Evolutionary conservation across 257 asterid genomes (phyloP).

Genomic region (Cinchona pubescens): DNA sequence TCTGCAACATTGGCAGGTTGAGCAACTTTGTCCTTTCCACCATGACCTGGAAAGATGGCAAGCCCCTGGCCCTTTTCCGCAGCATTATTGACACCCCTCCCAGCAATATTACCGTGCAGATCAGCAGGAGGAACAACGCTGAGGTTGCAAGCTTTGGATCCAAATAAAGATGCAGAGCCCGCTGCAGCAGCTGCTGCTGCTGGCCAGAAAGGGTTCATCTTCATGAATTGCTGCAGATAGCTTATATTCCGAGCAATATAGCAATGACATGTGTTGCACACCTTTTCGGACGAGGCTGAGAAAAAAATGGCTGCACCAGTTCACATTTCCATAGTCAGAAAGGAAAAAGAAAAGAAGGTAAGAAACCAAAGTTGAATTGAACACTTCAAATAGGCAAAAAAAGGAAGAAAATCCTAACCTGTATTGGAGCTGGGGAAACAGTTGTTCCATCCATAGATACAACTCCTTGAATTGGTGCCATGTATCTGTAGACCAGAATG

Average conservation of each 20-base stretch:
- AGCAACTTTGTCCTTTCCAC: conserved; percentile 57
- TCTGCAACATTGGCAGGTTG: conserved; percentile 48
- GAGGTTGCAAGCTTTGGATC: conserved; percentile 57
- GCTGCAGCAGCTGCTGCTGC: conserved; percentile 60
- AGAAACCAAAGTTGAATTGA: background rate
- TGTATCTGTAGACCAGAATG: conserved; percentile 50
- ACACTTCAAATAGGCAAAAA: background rate
- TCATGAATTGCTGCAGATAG: conserved; percentile 65
- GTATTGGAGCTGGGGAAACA: conserved; percentile 61
- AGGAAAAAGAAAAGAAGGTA: background rate
- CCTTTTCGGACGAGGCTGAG: conserved; percentile 77
- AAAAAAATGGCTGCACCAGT: conserved; percentile 55
- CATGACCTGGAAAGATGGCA: conserved; percentile 38
- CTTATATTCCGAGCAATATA: conserved; percentile 82
- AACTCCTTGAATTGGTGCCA: conserved; percentile 88
- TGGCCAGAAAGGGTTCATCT: conserved; percentile 75
- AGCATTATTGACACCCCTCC: conserved; percentile 32
- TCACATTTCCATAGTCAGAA: conserved; percentile 5
- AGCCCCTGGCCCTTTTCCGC: conserved; percentile 53
- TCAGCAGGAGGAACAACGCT: conserved; percentile 54
- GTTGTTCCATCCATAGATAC: conserved; percentile 70
- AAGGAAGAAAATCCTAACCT: conserved; percentile 33
- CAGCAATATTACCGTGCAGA: conserved; percentile 44
- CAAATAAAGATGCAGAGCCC: conserved; percentile 58
- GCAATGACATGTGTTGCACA: conserved; percentile 92